These are phyloP conservation scores for Vachellia collinsii DNA, from an alignment of 306 rosid genomes.

Conservation along the genomic window DNA sequence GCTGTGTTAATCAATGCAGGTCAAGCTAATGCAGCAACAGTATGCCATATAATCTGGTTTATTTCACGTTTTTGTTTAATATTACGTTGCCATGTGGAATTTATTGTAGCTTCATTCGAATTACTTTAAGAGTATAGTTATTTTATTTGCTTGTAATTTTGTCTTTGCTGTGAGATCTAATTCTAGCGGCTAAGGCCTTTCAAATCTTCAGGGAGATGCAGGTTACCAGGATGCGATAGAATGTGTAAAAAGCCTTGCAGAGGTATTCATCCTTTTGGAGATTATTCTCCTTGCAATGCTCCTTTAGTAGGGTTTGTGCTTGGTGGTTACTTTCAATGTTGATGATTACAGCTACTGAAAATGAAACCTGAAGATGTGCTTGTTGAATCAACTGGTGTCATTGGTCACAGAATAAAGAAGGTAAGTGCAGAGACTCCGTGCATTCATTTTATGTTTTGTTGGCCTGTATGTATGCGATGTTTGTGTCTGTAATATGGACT, in stretches of 20 bases:
- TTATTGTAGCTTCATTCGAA: slow-evolving; percentile 13
- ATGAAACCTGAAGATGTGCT: slow-evolving; percentile 72
- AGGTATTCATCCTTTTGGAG: slow-evolving; percentile 50
- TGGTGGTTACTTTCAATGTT: slow-evolving; percentile 27
- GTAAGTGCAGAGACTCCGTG: slow-evolving; percentile 42
- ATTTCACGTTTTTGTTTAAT: slow-evolving; percentile 22
- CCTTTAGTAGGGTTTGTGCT: slow-evolving; percentile 20
- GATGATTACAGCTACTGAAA: slow-evolving; percentile 63
- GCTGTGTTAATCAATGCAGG: slow-evolving; percentile 95
- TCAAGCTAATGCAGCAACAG: slow-evolving; percentile 98
- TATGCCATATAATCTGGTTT: slow-evolving; percentile 35
- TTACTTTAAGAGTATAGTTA: neutral
- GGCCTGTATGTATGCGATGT: slow-evolving; percentile 26
- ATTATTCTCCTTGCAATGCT: slow-evolving; percentile 21
- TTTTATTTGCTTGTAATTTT: slow-evolving; percentile 6
- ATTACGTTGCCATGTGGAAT: slow-evolving; percentile 2
- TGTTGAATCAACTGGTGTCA: slow-evolving; percentile 91
- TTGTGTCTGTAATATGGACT: slow-evolving; percentile 21
- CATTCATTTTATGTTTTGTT: slow-evolving; percentile 18
- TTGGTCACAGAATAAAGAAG: slow-evolving; percentile 91
- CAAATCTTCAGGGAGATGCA: slow-evolving; percentile 75
- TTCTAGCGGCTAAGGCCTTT: slow-evolving; percentile 37
- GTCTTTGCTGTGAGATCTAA: slow-evolving; percentile 8
- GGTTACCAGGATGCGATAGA: slow-evolving; percentile 80
- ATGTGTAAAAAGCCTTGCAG: slow-evolving; percentile 65